Evolutionary conservation across 2,329 filamentous ascomycete genomes (phyloP).

Genomic region (Esteya vermicola): DNA sequence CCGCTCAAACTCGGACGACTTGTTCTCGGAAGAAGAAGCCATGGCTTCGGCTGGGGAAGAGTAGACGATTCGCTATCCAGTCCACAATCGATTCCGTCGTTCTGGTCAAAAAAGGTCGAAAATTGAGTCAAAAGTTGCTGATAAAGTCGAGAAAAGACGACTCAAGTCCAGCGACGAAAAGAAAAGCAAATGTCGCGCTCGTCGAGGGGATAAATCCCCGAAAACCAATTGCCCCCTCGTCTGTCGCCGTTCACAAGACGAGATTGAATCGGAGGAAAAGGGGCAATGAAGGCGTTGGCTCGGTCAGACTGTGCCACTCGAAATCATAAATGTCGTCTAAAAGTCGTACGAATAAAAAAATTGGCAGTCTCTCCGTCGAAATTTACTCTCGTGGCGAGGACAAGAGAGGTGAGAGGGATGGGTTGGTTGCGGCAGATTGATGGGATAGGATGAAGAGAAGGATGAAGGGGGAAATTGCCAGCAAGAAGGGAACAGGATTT

Average conservation of each 20-base stretch:
- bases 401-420: not conserved
- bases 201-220: too few relatives aligned
- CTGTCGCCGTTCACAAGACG: too few relatives aligned
- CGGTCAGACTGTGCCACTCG: too few relatives aligned
- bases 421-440: not conserved
- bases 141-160: too few relatives aligned
- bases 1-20: slow-evolving; percentile 10
- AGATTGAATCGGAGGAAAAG: too few relatives aligned
- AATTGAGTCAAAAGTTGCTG: too few relatives aligned
- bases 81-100: not conserved
- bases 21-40: slow-evolving; percentile 8
- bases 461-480: not conserved
- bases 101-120: not conserved
- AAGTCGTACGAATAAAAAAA: not conserved
- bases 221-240: too few relatives aligned
- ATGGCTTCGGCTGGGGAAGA: slow-evolving; percentile 4
- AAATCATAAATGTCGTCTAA: too few relatives aligned
- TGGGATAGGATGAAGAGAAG: not conserved
- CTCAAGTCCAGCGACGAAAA: not conserved
- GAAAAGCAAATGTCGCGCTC: not conserved
- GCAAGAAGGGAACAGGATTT: slow-evolving; percentile 1
- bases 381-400: not conserved
- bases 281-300: too few relatives aligned
- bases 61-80: not conserved
- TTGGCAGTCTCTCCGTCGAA: not conserved